Conservation (phyloP, 192 early-diverging fungal genomes). For the Coemansia sp. region DNA sequence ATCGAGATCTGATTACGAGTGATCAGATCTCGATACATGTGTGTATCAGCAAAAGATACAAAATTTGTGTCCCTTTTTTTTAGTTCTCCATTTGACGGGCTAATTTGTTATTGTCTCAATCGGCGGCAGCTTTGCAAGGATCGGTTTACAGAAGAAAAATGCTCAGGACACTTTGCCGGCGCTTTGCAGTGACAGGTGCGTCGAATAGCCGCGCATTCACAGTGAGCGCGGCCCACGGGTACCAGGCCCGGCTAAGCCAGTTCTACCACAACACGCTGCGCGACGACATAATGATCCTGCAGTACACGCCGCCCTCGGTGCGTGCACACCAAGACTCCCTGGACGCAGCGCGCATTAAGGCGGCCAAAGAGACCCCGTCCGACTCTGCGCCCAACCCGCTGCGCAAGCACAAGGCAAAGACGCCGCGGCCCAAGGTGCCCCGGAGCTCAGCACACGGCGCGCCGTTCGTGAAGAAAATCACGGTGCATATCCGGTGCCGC, state of each 20-base stretch:
- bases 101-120: too few relatives aligned
- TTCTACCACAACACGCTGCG: constrained; percentile 71
- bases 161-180: constrained; percentile 25
- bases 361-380: constrained; percentile 12
- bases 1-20: constrained; percentile 3
- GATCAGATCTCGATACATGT: not conserved
- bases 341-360: constrained; percentile 31
- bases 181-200: not conserved
- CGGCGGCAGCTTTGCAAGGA: too few relatives aligned
- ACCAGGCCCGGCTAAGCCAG: constrained; percentile 65
- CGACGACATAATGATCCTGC: constrained; percentile 72
- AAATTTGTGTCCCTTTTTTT: too few relatives aligned
- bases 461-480: constrained; percentile 71
- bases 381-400: constrained; percentile 51
- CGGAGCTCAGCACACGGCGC: constrained; percentile 59
- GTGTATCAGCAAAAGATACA: not conserved
- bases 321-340: constrained; percentile 33
- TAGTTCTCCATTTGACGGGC: too few relatives aligned
- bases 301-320: constrained; percentile 65
- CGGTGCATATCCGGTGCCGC: constrained; percentile 83
- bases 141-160: not conserved
- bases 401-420: constrained; percentile 48
- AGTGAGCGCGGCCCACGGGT: constrained; percentile 15
- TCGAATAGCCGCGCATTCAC: constrained; percentile 21
- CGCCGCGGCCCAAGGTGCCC: constrained; percentile 57